Base-by-base conservation (phyloP, 2,329 filamentous ascomycete genomes). In the Phyllosticta citriasiana region DNA sequence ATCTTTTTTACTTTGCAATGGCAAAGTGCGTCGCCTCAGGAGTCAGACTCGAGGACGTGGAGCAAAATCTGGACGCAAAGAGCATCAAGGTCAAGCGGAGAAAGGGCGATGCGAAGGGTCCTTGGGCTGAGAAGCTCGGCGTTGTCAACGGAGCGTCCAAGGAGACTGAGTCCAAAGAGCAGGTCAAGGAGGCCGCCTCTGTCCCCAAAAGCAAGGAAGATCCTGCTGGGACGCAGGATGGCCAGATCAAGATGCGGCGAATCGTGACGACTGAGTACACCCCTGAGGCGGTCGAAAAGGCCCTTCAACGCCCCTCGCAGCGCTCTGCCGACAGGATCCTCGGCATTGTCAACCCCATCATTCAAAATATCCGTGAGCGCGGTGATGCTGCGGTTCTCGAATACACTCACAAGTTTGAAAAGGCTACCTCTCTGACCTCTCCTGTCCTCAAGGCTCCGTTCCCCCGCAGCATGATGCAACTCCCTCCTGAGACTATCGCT, bases 391-490 rank as follows among this genome's bases (percentile, higher is more conserved):
- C 91, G 2, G 81, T 99, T 25, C 82, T 99, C 53, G 88, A 89
- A 57, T 97, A 96, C 75, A 97, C 94, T 1, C 92, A 97, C 82
- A 96, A 95, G 74, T 99, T 99, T 67, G 94, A 99, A 72, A 96
- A 93, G 78, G 94, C 93, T 0, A 96, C 90, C 0, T 93, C 89
- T 2, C 80, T 99, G 63, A 94, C 85, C 14, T 93, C 91, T 0
- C 91, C 93, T 0, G 91, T 99, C 14, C 80, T 99, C 65, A 88
- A 86, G 69, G 93, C 94, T 0, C 94, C 94, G 0, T 99, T 96
- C 79, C 87, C 91, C 0, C 77, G 86, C 66, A 84, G 86, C 63
- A 79, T 97, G 53, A 97, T 99, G 94, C 81, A 91, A 64, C 80
- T 99, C 16, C 78, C 88, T 0, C 80, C 84, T 1, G 92, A 96